phyloP scores from a whole-genome alignment of 257 asterid species.

The Asclepias syriaca region DNA sequence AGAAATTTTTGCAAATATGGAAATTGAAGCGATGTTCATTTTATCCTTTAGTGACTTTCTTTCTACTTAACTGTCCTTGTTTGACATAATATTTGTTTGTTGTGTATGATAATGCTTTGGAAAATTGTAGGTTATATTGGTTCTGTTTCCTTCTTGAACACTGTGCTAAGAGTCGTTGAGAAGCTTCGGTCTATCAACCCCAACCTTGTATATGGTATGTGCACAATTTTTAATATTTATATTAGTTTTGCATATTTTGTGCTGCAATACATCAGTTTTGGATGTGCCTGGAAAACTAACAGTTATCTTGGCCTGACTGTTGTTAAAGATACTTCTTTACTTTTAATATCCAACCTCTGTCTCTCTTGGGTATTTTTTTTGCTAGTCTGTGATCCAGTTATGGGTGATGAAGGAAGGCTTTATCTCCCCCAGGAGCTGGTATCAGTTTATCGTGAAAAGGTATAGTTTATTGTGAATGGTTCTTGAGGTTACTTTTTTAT shows the following conservation, averaged over 20 bases:
- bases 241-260: background rate
- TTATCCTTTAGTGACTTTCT: background rate
- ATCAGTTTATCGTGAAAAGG: conserved; percentile 95
- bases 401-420: conserved; percentile 98
- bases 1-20: background rate
- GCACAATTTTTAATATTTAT: background rate
- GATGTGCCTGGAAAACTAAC: background rate
- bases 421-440: conserved; percentile 88
- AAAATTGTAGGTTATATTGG: conserved; percentile 82
- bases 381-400: conserved; percentile 95
- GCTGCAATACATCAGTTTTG: conserved; percentile 6
- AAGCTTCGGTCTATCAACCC: conserved; percentile 98
- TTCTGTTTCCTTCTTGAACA: conserved; percentile 86
- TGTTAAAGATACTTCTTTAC: background rate
- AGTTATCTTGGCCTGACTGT: background rate
- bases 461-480: conserved; percentile 17
- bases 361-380: conserved; percentile 19
- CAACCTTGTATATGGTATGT: conserved; percentile 65
- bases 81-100: background rate
- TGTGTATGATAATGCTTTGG: conserved; percentile 15
- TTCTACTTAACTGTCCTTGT: background rate
- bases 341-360: conserved; percentile 4
- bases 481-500: background rate
- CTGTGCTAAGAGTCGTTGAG: conserved; percentile 64
- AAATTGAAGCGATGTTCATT: background rate